Evolutionary conservation across 2,329 filamentous ascomycete genomes (phyloP).

Genomic region (Epichloe uncinata): DNA sequence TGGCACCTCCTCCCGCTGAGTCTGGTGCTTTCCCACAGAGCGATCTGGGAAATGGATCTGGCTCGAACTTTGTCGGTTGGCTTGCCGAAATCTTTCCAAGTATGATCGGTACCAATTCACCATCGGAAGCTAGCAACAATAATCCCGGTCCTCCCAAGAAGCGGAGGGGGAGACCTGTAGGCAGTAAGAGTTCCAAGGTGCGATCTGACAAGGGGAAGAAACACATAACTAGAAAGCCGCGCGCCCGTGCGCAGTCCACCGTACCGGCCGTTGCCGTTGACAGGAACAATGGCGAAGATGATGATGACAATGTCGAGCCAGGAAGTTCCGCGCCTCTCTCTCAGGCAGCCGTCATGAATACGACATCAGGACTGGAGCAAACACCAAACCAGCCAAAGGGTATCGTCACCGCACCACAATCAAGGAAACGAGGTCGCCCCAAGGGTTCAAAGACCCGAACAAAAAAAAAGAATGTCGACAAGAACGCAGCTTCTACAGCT

Average conservation of each 20-base stretch:
- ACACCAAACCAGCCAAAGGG: conserved; percentile 8
- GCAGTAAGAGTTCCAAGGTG: conserved; percentile 29
- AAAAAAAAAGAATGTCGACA: conserved; percentile 12
- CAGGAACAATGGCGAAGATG: neutral
- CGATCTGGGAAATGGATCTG: conserved; percentile 40
- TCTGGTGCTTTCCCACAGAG: conserved; percentile 40
- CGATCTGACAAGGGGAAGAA: conserved; percentile 9
- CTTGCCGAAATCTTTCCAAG: conserved; percentile 43
- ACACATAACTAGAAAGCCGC: conserved; percentile 1
- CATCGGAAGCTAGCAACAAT: neutral
- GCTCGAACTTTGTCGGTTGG: conserved; percentile 47
- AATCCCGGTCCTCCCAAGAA: conserved; percentile 22
- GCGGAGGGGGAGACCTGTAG: conserved; percentile 41
- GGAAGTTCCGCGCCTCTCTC: neutral
- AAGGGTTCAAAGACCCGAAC: conserved; percentile 33
- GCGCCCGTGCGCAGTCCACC: neutral
- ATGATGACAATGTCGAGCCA: neutral
- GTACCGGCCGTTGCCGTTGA: neutral
- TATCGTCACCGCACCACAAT: conserved; percentile 10
- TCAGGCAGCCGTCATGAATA: neutral
- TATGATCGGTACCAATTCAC: neutral
- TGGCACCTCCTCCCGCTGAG: conserved; percentile 36
- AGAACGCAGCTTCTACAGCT: neutral
- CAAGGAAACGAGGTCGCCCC: conserved; percentile 25
- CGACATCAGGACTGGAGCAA: neutral